Evolutionary conservation across 2,329 filamentous ascomycete genomes (phyloP).

Genomic region (Phoma herbarum): DNA sequence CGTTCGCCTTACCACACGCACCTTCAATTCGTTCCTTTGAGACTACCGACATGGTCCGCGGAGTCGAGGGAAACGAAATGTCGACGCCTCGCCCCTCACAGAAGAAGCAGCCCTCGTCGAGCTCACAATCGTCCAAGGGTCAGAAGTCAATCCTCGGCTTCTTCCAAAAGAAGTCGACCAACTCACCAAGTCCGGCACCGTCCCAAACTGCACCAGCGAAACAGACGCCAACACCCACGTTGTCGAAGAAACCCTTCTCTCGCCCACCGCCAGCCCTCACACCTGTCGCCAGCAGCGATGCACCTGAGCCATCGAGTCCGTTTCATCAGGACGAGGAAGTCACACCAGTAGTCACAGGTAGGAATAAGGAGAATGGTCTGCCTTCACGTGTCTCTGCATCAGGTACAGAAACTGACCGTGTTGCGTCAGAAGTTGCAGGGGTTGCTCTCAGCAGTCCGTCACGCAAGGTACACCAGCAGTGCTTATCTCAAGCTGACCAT

Average conservation of each 20-base stretch:
- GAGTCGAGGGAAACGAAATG: constrained; percentile 59
- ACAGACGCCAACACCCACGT: constrained; percentile 37
- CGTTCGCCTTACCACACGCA: constrained; percentile 5
- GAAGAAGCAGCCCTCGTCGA: constrained; percentile 57
- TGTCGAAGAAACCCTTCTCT: constrained; percentile 47
- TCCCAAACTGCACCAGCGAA: constrained; percentile 38
- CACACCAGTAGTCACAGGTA: constrained; percentile 48
- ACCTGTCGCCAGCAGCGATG: constrained; percentile 83
- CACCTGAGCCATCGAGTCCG: constrained; percentile 71
- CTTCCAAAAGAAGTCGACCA: constrained; percentile 70
- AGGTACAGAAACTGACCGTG: constrained; percentile 54
- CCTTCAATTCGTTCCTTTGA: not conserved
- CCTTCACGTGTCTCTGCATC: constrained; percentile 52
- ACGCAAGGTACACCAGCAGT: constrained; percentile 69
- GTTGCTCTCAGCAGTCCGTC: constrained; percentile 74
- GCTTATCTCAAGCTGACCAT: too few species aligned
- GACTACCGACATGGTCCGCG: constrained; percentile 51
- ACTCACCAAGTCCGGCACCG: constrained; percentile 55
- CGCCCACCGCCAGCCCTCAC: constrained; percentile 61
- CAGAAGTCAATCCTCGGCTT: constrained; percentile 81
- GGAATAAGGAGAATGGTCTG: constrained; percentile 64
- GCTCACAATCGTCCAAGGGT: constrained; percentile 63
- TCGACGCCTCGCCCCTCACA: constrained; percentile 55
- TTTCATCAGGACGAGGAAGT: constrained; percentile 67
- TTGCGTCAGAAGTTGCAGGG: constrained; percentile 54